Base-by-base conservation (phyloP, 768 basidiomycete species). In the Kwoniella dendrophila region DNA sequence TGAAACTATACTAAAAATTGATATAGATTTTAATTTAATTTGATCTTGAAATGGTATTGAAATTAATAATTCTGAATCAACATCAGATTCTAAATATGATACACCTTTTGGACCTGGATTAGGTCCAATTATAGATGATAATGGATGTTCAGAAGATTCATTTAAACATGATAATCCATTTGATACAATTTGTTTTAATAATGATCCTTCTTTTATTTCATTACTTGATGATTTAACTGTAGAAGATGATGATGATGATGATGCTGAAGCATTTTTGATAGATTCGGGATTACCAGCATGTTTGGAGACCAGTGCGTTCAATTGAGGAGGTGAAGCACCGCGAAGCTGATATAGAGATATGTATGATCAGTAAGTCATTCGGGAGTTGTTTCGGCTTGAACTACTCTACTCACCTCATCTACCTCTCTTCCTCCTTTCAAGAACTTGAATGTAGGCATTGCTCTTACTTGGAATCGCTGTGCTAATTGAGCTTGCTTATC, bases 361-460 rank as follows among this genome's bases (percentile, higher is more conserved):
- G n/a, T n/a, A n/a, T n/a, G 36, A 24, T 50, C 2, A 44, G 43
- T 24, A 18, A 38, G 36, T 44, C 0, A n/a, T 8, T 7, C 0
- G 0, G 24, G 32, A 27, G 1, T 32, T 4, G 14, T 47, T 18
- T 65, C 41, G 62, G 61, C 40, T 24, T 1, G 7, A 24, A 36
- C 33, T 22, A 7, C 1, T 16, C 0, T 12, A 60, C 66, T 58
- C 27, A 78, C 77, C 73, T 80, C 79, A 27, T 69, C 77, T 22
- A 80, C 68, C 62, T 78, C 74, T 30, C 69, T 41, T 4, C 77
- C 77, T 14, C 70, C 75, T 59, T 77, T 78, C 53, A 78, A 40
- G 59, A 78, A 78, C 56, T 77, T 74, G 69, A 80, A 80, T 0
- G 79, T 80, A 0, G 79, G 79, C 77, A 80, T 78, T 8, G 79